Conservation (phyloP, 768 basidiomycete species). For the Lactarius quietus region DNA sequence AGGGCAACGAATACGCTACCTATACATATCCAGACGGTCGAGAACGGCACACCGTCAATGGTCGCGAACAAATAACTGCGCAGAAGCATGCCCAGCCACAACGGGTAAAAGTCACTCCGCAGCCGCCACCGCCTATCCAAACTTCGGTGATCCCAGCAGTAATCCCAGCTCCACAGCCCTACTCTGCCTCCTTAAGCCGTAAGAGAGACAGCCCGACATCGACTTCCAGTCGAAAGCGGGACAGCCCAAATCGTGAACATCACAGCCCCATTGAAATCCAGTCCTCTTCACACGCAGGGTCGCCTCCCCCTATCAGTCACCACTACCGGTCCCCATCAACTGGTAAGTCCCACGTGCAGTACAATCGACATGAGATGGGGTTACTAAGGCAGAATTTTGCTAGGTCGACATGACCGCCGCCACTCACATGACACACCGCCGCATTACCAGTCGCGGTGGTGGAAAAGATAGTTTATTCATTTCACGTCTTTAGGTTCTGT, state of each 20-base stretch:
- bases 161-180: conserved; percentile 3
- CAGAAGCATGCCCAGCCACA: conserved; percentile 8
- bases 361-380: conserved; percentile 1
- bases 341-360: not conserved
- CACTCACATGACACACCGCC: conserved; percentile 17
- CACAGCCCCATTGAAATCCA: conserved; percentile 17
- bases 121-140: conserved; percentile 18
- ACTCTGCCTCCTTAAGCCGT: conserved; percentile 6
- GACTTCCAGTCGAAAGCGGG: conserved; percentile 13
- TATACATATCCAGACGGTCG: conserved; percentile 65
- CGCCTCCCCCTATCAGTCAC: conserved; percentile 13
- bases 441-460: conserved; percentile 18
- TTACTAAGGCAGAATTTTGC: conserved; percentile 1
- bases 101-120: conserved; percentile 1
- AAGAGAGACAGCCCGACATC: conserved; percentile 17
- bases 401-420: conserved; percentile 10
- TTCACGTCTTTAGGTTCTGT: not conserved
- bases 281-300: conserved; percentile 9
- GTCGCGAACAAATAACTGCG: conserved; percentile 42
- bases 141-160: too few relatives aligned
- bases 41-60: conserved; percentile 64
- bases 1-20: conserved; percentile 77
- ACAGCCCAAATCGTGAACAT: conserved; percentile 19
- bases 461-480: conserved; percentile 12
- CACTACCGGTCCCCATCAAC: conserved; percentile 10